Evolutionary conservation across 164 flowering plant species (phyloP).

Genomic region (Macadamia tetraphylla): DNA sequence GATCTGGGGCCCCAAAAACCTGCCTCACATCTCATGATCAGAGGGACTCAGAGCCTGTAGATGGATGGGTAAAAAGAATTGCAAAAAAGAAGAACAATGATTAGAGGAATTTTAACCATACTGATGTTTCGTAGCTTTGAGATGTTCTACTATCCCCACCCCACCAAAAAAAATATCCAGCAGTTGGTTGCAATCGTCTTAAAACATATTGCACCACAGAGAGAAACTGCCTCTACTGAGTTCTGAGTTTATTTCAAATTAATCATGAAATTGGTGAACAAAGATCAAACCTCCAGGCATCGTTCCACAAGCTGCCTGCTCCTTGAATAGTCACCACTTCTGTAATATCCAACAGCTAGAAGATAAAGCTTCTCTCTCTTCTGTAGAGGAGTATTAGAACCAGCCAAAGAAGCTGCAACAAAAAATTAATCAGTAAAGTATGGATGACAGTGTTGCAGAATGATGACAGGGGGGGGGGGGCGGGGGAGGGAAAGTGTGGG

Average conservation of each 20-base stretch:
- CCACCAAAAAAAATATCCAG: no score
- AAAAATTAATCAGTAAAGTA: neutral
- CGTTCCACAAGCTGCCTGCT: conserved; percentile 64
- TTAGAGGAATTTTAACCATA: no score
- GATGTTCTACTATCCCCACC: no score
- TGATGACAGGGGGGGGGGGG: neutral
- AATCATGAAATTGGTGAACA: neutral
- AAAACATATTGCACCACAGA: no score
- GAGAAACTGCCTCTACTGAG: neutral
- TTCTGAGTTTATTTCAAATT: neutral
- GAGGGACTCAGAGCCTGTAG: no score
- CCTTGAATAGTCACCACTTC: conserved; percentile 70
- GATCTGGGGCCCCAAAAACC: no score
- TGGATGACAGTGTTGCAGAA: neutral
- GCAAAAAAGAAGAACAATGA: no score
- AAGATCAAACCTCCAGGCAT: conserved; percentile 66
- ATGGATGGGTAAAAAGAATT: no score
- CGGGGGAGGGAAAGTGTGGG: neutral
- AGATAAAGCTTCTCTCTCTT: conserved; percentile 80
- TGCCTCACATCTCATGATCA: no score
- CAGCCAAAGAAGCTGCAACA: conserved; percentile 58
- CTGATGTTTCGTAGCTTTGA: no score
- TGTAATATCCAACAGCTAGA: conserved; percentile 83
- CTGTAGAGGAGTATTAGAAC: conserved; percentile 40
- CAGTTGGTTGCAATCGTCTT: no score